Evolutionary conservation across 2,329 filamentous ascomycete genomes (phyloP).

Genomic region (Colletotrichum liriopes): DNA sequence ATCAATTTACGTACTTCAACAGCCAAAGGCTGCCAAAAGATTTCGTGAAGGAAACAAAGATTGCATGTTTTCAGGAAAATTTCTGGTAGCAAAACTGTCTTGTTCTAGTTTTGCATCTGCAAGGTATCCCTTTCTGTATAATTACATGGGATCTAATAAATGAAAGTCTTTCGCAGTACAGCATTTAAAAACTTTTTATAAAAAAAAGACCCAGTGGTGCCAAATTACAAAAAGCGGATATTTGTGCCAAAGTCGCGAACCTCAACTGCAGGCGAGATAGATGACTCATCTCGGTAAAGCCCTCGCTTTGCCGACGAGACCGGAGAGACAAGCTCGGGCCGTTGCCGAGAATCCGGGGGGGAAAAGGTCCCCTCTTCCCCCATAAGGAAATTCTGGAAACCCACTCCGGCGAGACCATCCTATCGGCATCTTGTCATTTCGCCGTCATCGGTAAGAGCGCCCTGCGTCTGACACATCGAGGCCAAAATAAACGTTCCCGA

Average conservation of each 20-base stretch:
- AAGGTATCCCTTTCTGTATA: too few species aligned
- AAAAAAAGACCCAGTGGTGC: too few species aligned
- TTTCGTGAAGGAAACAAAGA: too few species aligned
- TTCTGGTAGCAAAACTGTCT: too few species aligned
- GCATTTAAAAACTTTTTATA: too few species aligned
- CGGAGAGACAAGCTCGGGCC: constrained; percentile 37
- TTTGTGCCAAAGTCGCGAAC: not conserved
- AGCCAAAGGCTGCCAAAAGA: too few species aligned
- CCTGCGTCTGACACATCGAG: constrained; percentile 27
- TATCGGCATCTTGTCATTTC: constrained; percentile 42
- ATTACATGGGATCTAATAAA: too few species aligned
- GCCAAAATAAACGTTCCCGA: not conserved
- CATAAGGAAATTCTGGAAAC: constrained; percentile 15
- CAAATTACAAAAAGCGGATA: not conserved
- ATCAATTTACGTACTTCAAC: too few species aligned
- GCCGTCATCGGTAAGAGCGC: constrained; percentile 35
- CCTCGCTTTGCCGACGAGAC: constrained; percentile 40
- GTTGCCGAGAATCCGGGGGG: constrained; percentile 33
- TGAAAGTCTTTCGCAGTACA: not conserved
- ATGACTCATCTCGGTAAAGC: constrained; percentile 41
- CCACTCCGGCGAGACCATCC: constrained; percentile 13
- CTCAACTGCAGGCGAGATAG: not conserved
- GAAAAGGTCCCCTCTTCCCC: constrained; percentile 3
- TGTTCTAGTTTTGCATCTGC: too few species aligned
- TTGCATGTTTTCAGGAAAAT: too few species aligned